Base-by-base conservation (phyloP, 371 early-diverging fungal species). In the Rozella allomycis region DNA sequence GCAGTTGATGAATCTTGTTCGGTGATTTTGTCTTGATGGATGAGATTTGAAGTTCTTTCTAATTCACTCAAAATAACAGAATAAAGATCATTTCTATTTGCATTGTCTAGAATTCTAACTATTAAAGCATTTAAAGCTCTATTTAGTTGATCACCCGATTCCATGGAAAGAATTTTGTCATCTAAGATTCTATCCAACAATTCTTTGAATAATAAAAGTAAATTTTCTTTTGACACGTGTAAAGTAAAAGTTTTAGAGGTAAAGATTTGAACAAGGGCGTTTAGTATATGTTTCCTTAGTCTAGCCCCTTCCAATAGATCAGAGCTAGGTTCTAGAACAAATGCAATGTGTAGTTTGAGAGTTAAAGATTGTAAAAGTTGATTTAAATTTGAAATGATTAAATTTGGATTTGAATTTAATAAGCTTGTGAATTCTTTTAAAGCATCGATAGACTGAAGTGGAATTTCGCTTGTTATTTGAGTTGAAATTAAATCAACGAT, bases 81-180 rank as follows among this genome's bases (percentile, higher is more conserved):
- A 20, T 27, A 4, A 1, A 22, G 13, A 5, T 5, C 5, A 37
- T 82, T 85, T 20, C 73, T 55, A 20, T 75, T 60, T 21, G 72
- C 64, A 38, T 78, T 78, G 30, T 87, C 86, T 33, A 90, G 43
- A 0, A 86, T 72, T 26, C 72, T 70, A 20, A 84, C 74, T 71
- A 87, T 72, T 20, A 84, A 58, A 12, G 77, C 65, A 49, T 88
- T 90, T 35, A 86, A 38, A 0, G 78, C 80, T 43, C 73, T 70
- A 4, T 67, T 59, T 10, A 84, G 44, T 33, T 68, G 70, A 7
- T 54, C 53, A 4, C 74, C 72, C 3, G 60, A 59, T 34, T 76
- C 76, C 13, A 63, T 37, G 3, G 49, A 39, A 22, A 67, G 58
- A 43, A 81, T 53, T 17, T 51, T 55, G 20, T 72, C 74, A 44